Evolutionary conservation across 1,139 yeast genomes (phyloP), one percentile per base, ranked within the genome.

Genomic region (Taiozyma sp.): DNA sequence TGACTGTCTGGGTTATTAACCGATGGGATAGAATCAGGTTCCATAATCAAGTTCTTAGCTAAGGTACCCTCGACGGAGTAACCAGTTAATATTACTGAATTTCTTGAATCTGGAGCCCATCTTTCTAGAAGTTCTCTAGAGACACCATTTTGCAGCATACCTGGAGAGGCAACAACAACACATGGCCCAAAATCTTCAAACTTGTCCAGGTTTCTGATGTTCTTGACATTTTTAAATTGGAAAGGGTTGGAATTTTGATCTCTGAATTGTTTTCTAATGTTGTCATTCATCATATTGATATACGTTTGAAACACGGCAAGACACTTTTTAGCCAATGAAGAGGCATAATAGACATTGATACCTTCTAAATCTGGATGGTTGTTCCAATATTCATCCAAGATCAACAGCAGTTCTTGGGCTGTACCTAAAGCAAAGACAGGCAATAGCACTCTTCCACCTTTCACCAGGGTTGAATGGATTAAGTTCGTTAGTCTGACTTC

Each of bases 371-470:
- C 97, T 39, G 86, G 83, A 65, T 93, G 87, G 48, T 79, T 74
- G 27, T 84, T 78, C 99, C 99, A 93, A 68, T 92, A 93, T 65
- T 93, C 99, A 64, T 93, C 99, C 48, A 93, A 73, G 56, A 93
- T 90, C 51, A 93, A 75, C 63, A 93, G 74, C 48, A 93, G 75
- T 66, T 93, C 99, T 66, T 93, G 99, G 0, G 99, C 98, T 59
- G 96, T 83, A 38, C 99, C 99, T 43, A 93, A 76, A 0, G 99
- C 98, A 70, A 93, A 93, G 1, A 92, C 97, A 0, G 99, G 99
- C 67, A 93, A 72, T 51, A 93, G 72, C 28, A 95, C 93, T 52
- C 97, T 78, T 0, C 99, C 99, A 44, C 98, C 99, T 60, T 88
- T 88, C 43, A 79, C 74, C 7, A 93, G 72, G 0, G 98, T 90